phyloP scores from a whole-genome alignment of 352 stramenopile genomes.

The Saprolegnia diclina region DNA sequence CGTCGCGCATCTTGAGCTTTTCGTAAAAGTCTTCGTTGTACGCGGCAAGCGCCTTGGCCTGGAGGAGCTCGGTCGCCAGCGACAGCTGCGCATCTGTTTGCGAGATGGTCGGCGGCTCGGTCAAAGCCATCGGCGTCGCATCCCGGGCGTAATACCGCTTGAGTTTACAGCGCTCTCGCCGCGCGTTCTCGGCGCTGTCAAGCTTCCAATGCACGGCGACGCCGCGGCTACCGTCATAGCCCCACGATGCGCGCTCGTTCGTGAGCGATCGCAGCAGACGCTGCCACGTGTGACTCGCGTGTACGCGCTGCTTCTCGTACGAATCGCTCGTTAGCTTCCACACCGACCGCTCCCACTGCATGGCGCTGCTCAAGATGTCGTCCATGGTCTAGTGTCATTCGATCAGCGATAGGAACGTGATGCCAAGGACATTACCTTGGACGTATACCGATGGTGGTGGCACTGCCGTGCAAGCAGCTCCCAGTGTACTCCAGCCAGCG shows the following conservation, averaged over 20 bases:
- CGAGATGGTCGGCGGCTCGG: neutral
- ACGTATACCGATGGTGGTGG: neutral
- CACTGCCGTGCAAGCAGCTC: conserved; percentile 15
- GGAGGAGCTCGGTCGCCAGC: conserved; percentile 20
- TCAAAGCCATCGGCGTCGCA: neutral
- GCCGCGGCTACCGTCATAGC: neutral
- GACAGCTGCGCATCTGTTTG: conserved; percentile 21
- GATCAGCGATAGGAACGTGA: neutral
- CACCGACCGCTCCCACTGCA: conserved; percentile 13
- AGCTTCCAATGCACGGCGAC: conserved; percentile 7
- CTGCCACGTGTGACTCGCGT: conserved; percentile 26
- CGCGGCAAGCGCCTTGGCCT: conserved; percentile 21
- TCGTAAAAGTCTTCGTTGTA: conserved; percentile 28
- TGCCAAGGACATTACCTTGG: conserved; percentile 1
- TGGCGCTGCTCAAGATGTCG: conserved; percentile 2
- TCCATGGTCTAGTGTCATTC: conserved; percentile 12
- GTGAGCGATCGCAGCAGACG: conserved; percentile 24
- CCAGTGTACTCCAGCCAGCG: conserved; percentile 2
- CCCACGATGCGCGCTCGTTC: conserved; percentile 22
- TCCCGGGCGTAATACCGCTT: conserved; percentile 20
- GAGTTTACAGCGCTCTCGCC: conserved; percentile 16
- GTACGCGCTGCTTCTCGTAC: conserved; percentile 17
- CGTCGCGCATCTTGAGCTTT: conserved; percentile 22
- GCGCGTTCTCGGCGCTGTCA: conserved; percentile 12
- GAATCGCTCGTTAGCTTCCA: conserved; percentile 19